Evolutionary conservation across 2,329 filamentous ascomycete species (phyloP), one percentile per base, ranked within the genome.

Genomic region (Penicillium sp.): DNA sequence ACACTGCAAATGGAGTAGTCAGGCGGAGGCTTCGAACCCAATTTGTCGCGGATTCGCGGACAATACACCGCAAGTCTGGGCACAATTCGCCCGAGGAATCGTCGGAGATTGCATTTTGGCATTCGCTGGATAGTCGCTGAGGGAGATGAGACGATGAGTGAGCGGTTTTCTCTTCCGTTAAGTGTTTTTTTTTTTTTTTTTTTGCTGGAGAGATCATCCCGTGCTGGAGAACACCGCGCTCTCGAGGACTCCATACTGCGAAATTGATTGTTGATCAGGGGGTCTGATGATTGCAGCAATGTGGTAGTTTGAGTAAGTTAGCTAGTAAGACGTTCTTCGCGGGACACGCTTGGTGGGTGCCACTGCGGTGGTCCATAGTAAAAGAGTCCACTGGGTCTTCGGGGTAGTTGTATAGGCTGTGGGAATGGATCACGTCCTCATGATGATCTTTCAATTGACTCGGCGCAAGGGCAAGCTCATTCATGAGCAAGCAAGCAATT

Each of bases 31-130:
- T 52, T 37, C 42, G 20, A 25, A 41, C 58, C 54, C 25, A 14
- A 54, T 25, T 5, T 14, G 48, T 54, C n/a, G 28, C 42, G 49
- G 58, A 20, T 39, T 54, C n/a, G 28, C 37, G 49, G 58, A 20
- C 20, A 28, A 20, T 34, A 11, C 22, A 25, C 48, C 53, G 25
- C 28, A 37, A 5, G 15, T 34, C 34, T 31, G 41, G 25, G 35
- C 34, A 7, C 28, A 31, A 31, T 7, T 31, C 28, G 28, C 28
- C 49, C 49, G 14, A 47, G 28, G 34, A 54, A 45, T 28, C 42
- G 3, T 57, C 54, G 54, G 54, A 60, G 50, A 57, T 60, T 57
- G 58, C 47, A 25, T 38, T 15, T 34, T 39, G 22, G 28, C 7
- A 31, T 31, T 31, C 0, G 7, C 28, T 31, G 28, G 28, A 2